phyloP scores from a whole-genome alignment of 2,329 filamentous ascomycete genomes.

The Pseudopyricularia cyperi region DNA sequence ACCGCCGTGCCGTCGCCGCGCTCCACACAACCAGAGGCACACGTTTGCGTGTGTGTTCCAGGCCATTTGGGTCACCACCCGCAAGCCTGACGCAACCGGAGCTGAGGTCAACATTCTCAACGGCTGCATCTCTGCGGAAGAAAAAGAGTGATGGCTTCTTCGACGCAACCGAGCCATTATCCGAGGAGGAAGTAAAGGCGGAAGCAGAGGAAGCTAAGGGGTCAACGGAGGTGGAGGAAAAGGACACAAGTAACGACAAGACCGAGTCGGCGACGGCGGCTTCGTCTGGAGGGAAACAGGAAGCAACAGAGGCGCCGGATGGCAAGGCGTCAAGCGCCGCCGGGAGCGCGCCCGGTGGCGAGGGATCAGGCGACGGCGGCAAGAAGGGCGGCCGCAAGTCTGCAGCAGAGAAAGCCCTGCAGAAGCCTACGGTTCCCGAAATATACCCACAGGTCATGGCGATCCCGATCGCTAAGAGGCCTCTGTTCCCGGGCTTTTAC shows the following conservation, averaged over 20 bases:
- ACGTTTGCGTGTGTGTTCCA: not conserved
- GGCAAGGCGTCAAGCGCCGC: slow-evolving; percentile 47
- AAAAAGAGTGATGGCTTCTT: slow-evolving; percentile 10
- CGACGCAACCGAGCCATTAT: slow-evolving; percentile 5
- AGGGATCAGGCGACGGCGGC: slow-evolving; percentile 49
- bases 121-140: slow-evolving; percentile 6
- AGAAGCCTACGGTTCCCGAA: slow-evolving; percentile 83
- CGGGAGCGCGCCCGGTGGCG: slow-evolving; percentile 36
- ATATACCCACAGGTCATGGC: slow-evolving; percentile 97
- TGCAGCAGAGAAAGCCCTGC: slow-evolving; percentile 54
- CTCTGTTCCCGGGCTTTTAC: slow-evolving; percentile 95
- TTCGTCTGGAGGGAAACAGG: slow-evolving; percentile 24
- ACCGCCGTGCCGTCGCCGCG: not conserved
- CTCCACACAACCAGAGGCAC: not conserved
- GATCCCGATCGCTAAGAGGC: slow-evolving; percentile 86
- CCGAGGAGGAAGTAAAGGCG: slow-evolving; percentile 8
- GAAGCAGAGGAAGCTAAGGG: slow-evolving; percentile 6
- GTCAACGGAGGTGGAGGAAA: slow-evolving; percentile 25
- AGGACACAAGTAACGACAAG: slow-evolving; percentile 33
- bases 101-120: slow-evolving; percentile 7
- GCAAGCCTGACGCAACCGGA: not conserved
- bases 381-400: slow-evolving; percentile 60
- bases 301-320: slow-evolving; percentile 29
- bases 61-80: not conserved
- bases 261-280: slow-evolving; percentile 18